Base-by-base conservation (phyloP, 805 yeast species). In the Ogataea pignaliae region DNA sequence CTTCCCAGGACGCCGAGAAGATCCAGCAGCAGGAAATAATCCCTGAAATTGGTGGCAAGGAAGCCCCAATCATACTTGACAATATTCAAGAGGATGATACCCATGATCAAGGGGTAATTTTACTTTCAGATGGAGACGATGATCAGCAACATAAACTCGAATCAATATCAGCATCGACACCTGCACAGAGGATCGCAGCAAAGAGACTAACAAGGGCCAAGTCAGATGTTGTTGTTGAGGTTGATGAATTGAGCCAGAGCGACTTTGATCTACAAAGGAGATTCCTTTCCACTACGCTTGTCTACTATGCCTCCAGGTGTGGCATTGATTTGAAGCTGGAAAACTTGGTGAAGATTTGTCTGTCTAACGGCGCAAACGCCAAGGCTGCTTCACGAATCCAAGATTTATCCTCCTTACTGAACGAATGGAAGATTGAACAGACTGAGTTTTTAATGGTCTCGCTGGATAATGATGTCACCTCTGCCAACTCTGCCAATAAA, bases 251-350 rank as follows among this genome's bases (percentile, higher is more conserved):
- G 11, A 46, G 41, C 13, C 39, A 34, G 2, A 45, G 43, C 9
- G 42, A 50, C 8, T 51, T 51, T 39, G 51, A 50, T 34, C 29
- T 32, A 28, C 48, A 55, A 33, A 37, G 53, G 44, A 44, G 38
- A 55, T 43, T 43, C 52, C 41, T 53, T 48, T 50, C 52, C 4
- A 34, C 45, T 5, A 48, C 53, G 0, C 29, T 61, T 4, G 45
- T 52, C 1, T 41, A 49, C 15, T 60, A 43, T 40, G 15, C 59
- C 7, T 40, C 39, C 2, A 39, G 51, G 13, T 48, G 58, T 39
- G 76, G 68, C 32, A 60, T 72, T 8, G 70, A 75, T 1, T 52
- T 69, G 47, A 42, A 64, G 10, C 66, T 70, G 65, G 72, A 70
- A 46, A 69, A 70, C 40, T 65, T 73, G 48, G 56, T 71, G 16